These are phyloP conservation scores for Ceratobasidium theobromae DNA, from an alignment of 1,284 basidiomycete species.

Conservation along the genomic window DNA sequence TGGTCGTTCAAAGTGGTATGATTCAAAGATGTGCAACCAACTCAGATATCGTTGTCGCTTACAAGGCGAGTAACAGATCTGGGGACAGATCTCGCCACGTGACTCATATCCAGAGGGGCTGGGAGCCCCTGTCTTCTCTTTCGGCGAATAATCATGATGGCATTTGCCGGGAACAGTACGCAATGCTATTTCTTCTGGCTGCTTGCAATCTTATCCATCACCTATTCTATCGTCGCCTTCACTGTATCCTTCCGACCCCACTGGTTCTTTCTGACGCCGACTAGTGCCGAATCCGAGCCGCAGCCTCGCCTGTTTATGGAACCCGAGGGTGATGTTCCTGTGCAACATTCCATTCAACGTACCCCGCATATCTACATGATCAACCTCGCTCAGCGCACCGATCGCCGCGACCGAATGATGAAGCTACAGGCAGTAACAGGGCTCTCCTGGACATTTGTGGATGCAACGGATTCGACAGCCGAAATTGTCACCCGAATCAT, in stretches of 20 bases:
- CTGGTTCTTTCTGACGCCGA: conserved; percentile 19
- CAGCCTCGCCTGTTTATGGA: conserved; percentile 13
- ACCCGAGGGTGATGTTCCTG: conserved; percentile 6
- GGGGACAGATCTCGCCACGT: neutral
- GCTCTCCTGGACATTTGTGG: conserved; percentile 36
- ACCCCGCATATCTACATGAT: conserved; percentile 39
- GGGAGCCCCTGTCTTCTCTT: conserved; percentile 25
- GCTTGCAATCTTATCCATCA: conserved; percentile 2
- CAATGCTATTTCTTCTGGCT: conserved; percentile 14
- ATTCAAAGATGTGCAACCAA: conserved; percentile 7
- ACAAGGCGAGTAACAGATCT: neutral
- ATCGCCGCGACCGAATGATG: conserved; percentile 38
- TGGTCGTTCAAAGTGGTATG: conserved; percentile 2
- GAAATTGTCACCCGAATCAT: conserved; percentile 31
- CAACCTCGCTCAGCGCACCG: conserved; percentile 36
- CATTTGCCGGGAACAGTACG: conserved; percentile 16
- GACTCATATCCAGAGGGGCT: neutral
- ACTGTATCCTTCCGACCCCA: conserved; percentile 18
- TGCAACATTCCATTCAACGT: neutral
- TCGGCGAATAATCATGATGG: neutral
- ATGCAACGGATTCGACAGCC: conserved; percentile 35
- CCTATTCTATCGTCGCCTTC: neutral
- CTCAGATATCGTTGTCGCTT: conserved; percentile 20
- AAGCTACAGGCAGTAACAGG: conserved; percentile 35
- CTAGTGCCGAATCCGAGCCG: conserved; percentile 9